Percentiles rank a stretch among this genome's conserved stretches.
Evolutionary conservation across 2,329 filamentous ascomycete genomes (phyloP).

Genomic region (Cadophora malorum): DNA sequence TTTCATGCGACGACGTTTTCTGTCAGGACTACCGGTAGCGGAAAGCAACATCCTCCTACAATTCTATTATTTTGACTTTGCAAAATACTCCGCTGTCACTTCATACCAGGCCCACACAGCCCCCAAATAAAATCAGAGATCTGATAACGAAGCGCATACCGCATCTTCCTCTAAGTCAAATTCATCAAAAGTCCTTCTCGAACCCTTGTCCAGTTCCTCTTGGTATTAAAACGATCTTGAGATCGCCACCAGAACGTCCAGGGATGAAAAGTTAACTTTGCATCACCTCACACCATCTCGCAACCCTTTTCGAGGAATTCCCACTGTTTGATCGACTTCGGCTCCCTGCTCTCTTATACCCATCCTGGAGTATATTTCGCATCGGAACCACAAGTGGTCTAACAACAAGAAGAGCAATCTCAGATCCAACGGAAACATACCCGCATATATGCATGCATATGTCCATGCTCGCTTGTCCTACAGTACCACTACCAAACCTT

Average conservation of each 20-base stretch:
- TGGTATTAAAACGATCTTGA: background rate
- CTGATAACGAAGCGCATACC: constrained; percentile 9
- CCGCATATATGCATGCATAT: constrained; percentile 6
- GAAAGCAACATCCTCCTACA: background rate
- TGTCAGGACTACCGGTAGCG: constrained; percentile 2
- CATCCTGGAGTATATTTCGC: constrained; percentile 5
- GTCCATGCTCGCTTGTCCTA: constrained; percentile 1
- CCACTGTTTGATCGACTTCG: constrained; percentile 11
- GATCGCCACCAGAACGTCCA: background rate
- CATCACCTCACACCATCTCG: constrained; percentile 9
- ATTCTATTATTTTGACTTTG: background rate
- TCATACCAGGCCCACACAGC: background rate
- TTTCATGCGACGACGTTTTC: constrained; percentile 12
- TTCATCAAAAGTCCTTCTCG: background rate
- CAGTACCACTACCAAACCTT: background rate
- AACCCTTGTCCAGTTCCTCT: background rate
- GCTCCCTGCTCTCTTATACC: constrained; percentile 6
- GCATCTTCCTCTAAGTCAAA: background rate
- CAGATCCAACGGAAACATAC: constrained; percentile 16
- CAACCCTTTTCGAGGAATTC: background rate
- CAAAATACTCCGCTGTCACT: background rate
- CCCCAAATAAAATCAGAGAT: background rate
- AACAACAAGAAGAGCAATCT: background rate
- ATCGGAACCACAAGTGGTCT: constrained; percentile 8
- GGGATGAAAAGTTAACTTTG: background rate